phyloP scores from a whole-genome alignment of 768 basidiomycete genomes.

The Tylopilus subfusipes region DNA sequence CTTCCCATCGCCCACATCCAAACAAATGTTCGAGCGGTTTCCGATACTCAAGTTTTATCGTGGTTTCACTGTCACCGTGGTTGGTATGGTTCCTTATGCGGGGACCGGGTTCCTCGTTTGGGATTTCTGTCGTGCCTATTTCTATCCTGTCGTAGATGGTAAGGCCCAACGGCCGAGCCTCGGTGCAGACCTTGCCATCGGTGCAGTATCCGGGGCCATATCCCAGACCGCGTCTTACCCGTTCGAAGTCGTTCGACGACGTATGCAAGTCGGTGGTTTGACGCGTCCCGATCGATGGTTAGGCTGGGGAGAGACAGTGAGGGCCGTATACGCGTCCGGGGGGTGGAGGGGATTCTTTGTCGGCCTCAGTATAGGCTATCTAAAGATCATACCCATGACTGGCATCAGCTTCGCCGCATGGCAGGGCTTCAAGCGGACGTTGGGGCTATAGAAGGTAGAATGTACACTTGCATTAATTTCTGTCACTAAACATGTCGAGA shows the following conservation, averaged over 20 bases:
- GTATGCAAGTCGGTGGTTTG: slow-evolving; percentile 94
- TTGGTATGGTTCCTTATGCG: slow-evolving; percentile 94
- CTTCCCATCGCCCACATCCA: slow-evolving; percentile 15
- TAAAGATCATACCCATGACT: slow-evolving; percentile 96
- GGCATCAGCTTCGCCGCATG: slow-evolving; percentile 91
- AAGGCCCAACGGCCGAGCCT: slow-evolving; percentile 41
- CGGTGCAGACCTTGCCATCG: slow-evolving; percentile 71
- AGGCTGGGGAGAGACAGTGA: slow-evolving; percentile 74
- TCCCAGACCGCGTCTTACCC: slow-evolving; percentile 93
- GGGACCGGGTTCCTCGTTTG: slow-evolving; percentile 93
- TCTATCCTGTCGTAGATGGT: slow-evolving; percentile 46
- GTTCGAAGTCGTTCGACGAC: slow-evolving; percentile 85
- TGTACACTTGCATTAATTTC: neutral
- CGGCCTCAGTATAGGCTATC: slow-evolving; percentile 85
- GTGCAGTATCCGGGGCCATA: slow-evolving; percentile 80
- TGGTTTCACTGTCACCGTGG: slow-evolving; percentile 89
- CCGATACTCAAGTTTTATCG: slow-evolving; percentile 91
- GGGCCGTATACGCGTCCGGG: slow-evolving; percentile 56
- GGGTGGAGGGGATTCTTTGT: slow-evolving; percentile 91
- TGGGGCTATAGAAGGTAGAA: slow-evolving; percentile 27
- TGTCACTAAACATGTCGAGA: neutral
- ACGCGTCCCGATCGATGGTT: slow-evolving; percentile 74
- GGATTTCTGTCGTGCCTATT: slow-evolving; percentile 66
- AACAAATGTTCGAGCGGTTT: slow-evolving; percentile 51
- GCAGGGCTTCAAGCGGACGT: slow-evolving; percentile 46